Percentiles rank a stretch among this genome's conserved stretches.
These are phyloP conservation scores for Arachnopeziza araneosa DNA, from an alignment of 2,329 filamentous ascomycete genomes.

Conservation along the genomic window DNA sequence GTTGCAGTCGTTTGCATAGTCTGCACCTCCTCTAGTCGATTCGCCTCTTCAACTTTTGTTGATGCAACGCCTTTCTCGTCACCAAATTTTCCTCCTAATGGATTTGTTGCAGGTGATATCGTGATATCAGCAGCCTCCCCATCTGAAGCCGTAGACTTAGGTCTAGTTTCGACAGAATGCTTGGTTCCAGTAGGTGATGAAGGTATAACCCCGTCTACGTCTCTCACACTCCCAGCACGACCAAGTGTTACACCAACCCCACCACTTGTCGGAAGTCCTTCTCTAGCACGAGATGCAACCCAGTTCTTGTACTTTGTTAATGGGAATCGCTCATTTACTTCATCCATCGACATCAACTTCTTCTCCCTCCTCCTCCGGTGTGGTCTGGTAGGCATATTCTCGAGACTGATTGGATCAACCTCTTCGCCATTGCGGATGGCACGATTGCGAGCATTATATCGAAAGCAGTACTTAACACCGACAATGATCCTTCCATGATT, in stretches of 20 bases:
- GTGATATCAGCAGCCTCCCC: slow-evolving; percentile 10
- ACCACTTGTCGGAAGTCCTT: slow-evolving; percentile 77
- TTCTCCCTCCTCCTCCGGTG: slow-evolving; percentile 89
- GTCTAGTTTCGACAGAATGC: slow-evolving; percentile 31
- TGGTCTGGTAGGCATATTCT: slow-evolving; percentile 71
- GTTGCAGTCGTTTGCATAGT: slow-evolving; percentile 27
- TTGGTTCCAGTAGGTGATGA: slow-evolving; percentile 30
- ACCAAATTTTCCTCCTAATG: slow-evolving; percentile 3
- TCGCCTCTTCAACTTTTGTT: slow-evolving; percentile 22
- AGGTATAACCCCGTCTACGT: slow-evolving; percentile 52
- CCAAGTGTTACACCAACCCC: slow-evolving; percentile 74
- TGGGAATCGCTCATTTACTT: slow-evolving; percentile 96
- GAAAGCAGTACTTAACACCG: slow-evolving; percentile 98
- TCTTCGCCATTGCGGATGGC: slow-evolving; percentile 70
- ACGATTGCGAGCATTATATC: slow-evolving; percentile 92
- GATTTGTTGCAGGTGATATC: slow-evolving; percentile 11
- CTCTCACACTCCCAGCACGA: slow-evolving; percentile 66
- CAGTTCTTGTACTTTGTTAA: slow-evolving; percentile 95
- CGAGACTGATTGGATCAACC: slow-evolving; percentile 82
- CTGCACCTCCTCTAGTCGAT: slow-evolving; percentile 23
- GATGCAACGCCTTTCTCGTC: slow-evolving; percentile 20
- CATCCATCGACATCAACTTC: slow-evolving; percentile 98
- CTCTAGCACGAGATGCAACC: slow-evolving; percentile 75
- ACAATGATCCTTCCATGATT: slow-evolving; percentile 82
- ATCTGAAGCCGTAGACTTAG: slow-evolving; percentile 20